A percentile compares a stretch with the other conserved stretches of the same genome.
These are phyloP conservation scores for Boletus rubroflammeus DNA, from an alignment of 768 basidiomycete genomes.

Conservation along the genomic window DNA sequence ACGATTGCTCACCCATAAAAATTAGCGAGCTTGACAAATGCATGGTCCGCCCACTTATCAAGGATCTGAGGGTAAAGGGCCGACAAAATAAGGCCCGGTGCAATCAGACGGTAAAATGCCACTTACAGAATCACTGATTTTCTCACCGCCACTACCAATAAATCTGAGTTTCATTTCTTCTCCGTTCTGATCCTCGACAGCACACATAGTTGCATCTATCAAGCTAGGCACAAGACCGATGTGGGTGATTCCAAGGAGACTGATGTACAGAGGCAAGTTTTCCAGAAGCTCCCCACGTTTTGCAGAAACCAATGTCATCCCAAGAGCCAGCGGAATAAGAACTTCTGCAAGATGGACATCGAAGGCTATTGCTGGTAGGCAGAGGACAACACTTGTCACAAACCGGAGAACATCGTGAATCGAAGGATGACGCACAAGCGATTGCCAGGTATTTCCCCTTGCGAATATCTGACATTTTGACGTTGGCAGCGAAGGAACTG, in stretches of 20 bases:
- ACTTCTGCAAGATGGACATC: slow-evolving; percentile 50
- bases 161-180: slow-evolving; percentile 37
- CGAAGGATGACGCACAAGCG: slow-evolving; percentile 36
- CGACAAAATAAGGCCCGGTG: background rate
- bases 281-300: slow-evolving; percentile 38
- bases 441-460: slow-evolving; percentile 37
- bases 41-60: slow-evolving; percentile 47
- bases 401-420: background rate
- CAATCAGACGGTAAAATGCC: background rate
- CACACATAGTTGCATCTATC: slow-evolving; percentile 45
- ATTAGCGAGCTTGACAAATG: slow-evolving; percentile 43
- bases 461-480: slow-evolving; percentile 24
- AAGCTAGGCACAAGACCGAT: slow-evolving; percentile 51
- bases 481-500: slow-evolving; percentile 20
- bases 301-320: slow-evolving; percentile 44
- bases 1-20: slow-evolving; percentile 40
- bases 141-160: slow-evolving; percentile 50
- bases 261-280: slow-evolving; percentile 40
- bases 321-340: slow-evolving; percentile 38
- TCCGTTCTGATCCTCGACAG: slow-evolving; percentile 30
- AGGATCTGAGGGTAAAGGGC: slow-evolving; percentile 27
- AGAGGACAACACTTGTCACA: background rate
- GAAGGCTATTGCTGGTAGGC: slow-evolving; percentile 44
- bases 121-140: slow-evolving; percentile 48
- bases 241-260: slow-evolving; percentile 43